Base-by-base conservation (phyloP, 768 basidiomycete species). In the Mycena pura region DNA sequence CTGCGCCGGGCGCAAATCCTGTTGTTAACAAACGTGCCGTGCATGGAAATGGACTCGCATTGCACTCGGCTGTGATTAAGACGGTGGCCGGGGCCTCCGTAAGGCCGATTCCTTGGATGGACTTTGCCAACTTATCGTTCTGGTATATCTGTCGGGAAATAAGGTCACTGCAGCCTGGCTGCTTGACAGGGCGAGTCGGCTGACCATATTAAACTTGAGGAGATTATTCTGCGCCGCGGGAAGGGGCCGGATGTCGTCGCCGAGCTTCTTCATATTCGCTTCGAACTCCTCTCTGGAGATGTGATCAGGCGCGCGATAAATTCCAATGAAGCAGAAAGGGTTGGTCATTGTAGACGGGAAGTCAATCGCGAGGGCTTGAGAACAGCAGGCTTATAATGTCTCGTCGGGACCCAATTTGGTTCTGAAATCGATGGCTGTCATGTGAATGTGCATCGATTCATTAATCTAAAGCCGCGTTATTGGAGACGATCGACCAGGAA, bases 291-390 rank as follows among this genome's bases (percentile, higher is more conserved):
- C 19, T 24, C 38, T 39, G 13, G 56, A 40, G 11, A 14, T 15
- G 28, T 41, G 21, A 19, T 25, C 36, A 9, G 56, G 46, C 17
- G 56, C 56, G 40, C 29, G 34, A 38, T 58, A 58, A 10, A 58
- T 49, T 36, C 46, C 56, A 24, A 58, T 58, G 27, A 39, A n/a
- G 45, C 41, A 56, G 54, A 44, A 46, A 21, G 43, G 41, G 25
- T 44, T 32, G n/a, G n/a, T n/a, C n/a, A n/a, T n/a, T n/a, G n/a
- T n/a, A n/a, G n/a, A n/a, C n/a, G n/a, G n/a, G n/a, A n/a, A n/a
- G n/a, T n/a, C n/a, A n/a, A n/a, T n/a, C n/a, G n/a, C n/a, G n/a
- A n/a, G n/a, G n/a, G n/a, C n/a, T n/a, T n/a, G n/a, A n/a, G n/a
- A n/a, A n/a, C n/a, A n/a, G n/a, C n/a, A n/a, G n/a, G n/a, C n/a